Base-by-base conservation (phyloP, 1,284 basidiomycete genomes). In the Ganoderma boninense region DNA sequence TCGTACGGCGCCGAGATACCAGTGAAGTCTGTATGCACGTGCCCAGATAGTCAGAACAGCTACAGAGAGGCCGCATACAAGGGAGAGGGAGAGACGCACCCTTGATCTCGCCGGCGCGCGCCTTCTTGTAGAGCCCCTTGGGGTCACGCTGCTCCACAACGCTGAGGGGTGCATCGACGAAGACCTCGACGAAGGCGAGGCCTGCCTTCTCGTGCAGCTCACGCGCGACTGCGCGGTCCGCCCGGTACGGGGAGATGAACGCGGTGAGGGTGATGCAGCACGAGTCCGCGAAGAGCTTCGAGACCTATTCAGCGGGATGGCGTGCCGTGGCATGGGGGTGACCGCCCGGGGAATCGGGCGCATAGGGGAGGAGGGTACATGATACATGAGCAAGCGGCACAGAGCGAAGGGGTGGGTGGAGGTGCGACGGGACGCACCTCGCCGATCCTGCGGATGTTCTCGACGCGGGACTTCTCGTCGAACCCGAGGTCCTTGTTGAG, bases 401-500 rank as follows among this genome's bases (percentile, higher is more conserved):
- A 23, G 29, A 23, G 16, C 35, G 49, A 44, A 35, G 29, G 29
- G 20, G 16, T 10, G 29, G 29, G n/a, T 26, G 13, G 40, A 62
- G 29, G 5, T 16, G 43, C 0, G 44, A 14, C 23, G 35, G 42
- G 29, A 71, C 84, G 67, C 76, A 95, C 97, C 90, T 99, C 98
- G 74, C 97, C 96, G 74, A 99, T 98, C 67, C 97, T 88, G 67
- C 97, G 92, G 79, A 99, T 99, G 83, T 99, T 99, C 84, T 99
- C 97, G 75, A 96, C 95, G 68, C 97, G 90, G 64, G 97, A 97
- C 79, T 92, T 92, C 79, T 97, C 97, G 77, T 97, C 95, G 79
- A 99, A 99, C 1, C 97, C 97, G 63, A 99, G 91, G 79, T 99
- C 97, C 85, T 96, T 99, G 89, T 99, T 99, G 62, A 99, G 86